Evolutionary conservation across 129 eudicot species (phyloP).

Genomic region (Helianthus tuberosus): DNA sequence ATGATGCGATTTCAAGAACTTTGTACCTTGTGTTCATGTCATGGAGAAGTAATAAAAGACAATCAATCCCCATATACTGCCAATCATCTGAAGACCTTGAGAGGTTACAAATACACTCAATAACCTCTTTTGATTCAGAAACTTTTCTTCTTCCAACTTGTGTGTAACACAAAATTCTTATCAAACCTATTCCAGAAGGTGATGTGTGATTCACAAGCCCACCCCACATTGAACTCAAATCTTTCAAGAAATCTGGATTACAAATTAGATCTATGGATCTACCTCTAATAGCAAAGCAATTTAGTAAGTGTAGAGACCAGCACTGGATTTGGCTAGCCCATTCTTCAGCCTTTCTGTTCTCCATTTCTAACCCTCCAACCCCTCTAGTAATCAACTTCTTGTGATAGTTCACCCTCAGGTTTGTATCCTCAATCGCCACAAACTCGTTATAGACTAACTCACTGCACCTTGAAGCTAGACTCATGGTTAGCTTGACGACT

Average conservation of each 20-base stretch:
- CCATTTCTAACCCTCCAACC: constrained; percentile 64
- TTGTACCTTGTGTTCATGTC: constrained; percentile 72
- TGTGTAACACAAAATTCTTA: constrained; percentile 69
- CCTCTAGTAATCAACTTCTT: constrained; percentile 82
- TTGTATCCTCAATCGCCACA: constrained; percentile 47
- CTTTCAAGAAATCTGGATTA: constrained; percentile 54
- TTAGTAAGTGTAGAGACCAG: constrained; percentile 81
- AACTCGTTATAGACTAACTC: constrained; percentile 55
- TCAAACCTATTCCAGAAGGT: constrained; percentile 70
- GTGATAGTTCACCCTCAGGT: constrained; percentile 57
- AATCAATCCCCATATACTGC: constrained; percentile 92
- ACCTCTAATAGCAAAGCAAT: constrained; percentile 71
- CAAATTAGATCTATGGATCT: constrained; percentile 67
- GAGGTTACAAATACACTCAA: constrained; percentile 63
- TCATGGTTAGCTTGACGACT: constrained; percentile 58
- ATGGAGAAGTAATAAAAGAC: constrained; percentile 70
- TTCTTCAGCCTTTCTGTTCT: constrained; percentile 83
- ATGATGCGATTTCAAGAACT: constrained; percentile 48
- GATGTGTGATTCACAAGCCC: constrained; percentile 75
- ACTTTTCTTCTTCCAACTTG: constrained; percentile 58
- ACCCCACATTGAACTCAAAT: constrained; percentile 89
- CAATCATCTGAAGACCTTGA: constrained; percentile 91
- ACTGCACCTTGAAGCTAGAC: constrained; percentile 57
- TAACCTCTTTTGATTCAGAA: constrained; percentile 47
- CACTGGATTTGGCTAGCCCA: constrained; percentile 95